Percentiles rank a stretch among this genome's conserved stretches.
Evolutionary conservation across 768 basidiomycete genomes (phyloP).

Genomic region (Leccinellum rugosiceps): DNA sequence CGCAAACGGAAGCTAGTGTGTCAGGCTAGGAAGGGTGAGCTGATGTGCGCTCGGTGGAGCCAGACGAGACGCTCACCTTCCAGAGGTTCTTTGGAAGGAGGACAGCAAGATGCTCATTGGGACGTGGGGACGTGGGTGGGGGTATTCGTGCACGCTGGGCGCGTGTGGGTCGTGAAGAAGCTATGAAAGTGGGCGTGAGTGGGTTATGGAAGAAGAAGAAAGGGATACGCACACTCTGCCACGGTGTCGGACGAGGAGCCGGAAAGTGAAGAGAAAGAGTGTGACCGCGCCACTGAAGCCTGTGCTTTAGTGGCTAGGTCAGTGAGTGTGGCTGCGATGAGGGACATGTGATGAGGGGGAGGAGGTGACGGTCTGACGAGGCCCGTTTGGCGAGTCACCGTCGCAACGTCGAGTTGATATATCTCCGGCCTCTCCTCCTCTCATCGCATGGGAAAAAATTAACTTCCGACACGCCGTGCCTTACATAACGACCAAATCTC

Average conservation of each 20-base stretch:
- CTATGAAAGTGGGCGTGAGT: slow-evolving; percentile 9
- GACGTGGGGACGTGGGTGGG: slow-evolving; percentile 22
- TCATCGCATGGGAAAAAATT: slow-evolving; percentile 25
- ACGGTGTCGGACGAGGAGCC: slow-evolving; percentile 14
- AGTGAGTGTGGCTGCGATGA: slow-evolving; percentile 22
- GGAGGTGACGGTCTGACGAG: slow-evolving; percentile 1
- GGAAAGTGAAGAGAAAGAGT: slow-evolving; percentile 1
- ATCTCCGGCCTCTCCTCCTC: slow-evolving; percentile 14
- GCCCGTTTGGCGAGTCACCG: slow-evolving; percentile 12
- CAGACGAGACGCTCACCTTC: slow-evolving; percentile 50
- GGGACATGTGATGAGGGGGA: slow-evolving; percentile 27
- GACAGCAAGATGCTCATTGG: slow-evolving; percentile 77
- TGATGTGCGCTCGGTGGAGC: background rate
- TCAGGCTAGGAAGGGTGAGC: slow-evolving; percentile 49
- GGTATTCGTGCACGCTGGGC: slow-evolving; percentile 15
- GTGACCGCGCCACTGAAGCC: slow-evolving; percentile 12
- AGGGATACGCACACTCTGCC: slow-evolving; percentile 14
- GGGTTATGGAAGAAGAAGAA: background rate
- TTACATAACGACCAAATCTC: slow-evolving; percentile 18
- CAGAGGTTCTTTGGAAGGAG: slow-evolving; percentile 66
- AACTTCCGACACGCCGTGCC: slow-evolving; percentile 4
- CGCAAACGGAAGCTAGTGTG: slow-evolving; percentile 56
- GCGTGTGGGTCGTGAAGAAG: slow-evolving; percentile 20
- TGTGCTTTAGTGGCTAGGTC: slow-evolving; percentile 30
- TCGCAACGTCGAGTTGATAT: slow-evolving; percentile 29